These are phyloP conservation scores for Herpetospermum pedunculosum DNA, from an alignment of 306 rosid species.

Conservation along the genomic window DNA sequence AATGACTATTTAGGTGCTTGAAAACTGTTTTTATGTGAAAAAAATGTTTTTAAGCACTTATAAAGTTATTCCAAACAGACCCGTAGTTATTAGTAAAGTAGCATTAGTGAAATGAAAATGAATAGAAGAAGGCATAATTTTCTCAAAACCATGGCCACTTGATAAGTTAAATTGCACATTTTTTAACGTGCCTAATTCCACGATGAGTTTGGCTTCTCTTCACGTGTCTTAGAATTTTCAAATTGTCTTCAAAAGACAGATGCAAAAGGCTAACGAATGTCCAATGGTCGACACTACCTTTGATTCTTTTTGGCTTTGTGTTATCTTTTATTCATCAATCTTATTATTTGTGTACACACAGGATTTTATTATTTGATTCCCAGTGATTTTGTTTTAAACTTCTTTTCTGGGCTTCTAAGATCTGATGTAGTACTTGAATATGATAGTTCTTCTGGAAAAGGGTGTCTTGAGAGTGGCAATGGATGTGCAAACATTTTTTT, in stretches of 20 bases:
- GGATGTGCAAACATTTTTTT: neutral
- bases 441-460: conserved; percentile 1
- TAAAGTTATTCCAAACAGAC: no score
- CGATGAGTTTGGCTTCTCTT: neutral
- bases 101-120: neutral
- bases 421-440: neutral
- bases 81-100: neutral
- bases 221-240: neutral
- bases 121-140: neutral
- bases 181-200: neutral
- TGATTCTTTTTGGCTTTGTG: neutral
- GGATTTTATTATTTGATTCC: neutral
- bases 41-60: no score
- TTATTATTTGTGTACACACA: neutral
- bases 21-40: no score
- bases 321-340: neutral
- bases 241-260: neutral
- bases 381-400: neutral
- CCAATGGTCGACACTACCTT: neutral
- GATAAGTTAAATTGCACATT: neutral
- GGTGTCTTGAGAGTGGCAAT: neutral
- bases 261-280: neutral
- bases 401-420: conserved; percentile 1
- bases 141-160: neutral
- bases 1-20: no score